Evolutionary conservation across 441 rosid genomes (phyloP).

Genomic region (Gossypium gossypioides): DNA sequence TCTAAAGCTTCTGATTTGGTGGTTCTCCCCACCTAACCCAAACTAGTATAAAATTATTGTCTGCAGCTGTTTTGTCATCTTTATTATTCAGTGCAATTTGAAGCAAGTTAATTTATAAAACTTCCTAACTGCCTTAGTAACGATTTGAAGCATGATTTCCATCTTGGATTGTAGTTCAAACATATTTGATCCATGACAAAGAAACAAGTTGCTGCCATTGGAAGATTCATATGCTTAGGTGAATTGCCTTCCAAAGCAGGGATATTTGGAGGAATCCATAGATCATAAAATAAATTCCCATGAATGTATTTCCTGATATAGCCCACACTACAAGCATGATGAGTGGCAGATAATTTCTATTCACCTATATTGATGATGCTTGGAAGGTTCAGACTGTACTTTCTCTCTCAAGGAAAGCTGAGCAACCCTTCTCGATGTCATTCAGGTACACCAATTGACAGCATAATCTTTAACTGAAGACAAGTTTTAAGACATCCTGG

Average conservation of each 20-base stretch:
- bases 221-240: not conserved
- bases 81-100: not conserved
- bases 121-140: not conserved
- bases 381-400: not conserved
- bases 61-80: not conserved
- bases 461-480: not conserved
- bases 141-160: not conserved
- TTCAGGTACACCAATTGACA: not conserved
- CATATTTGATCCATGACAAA: not conserved
- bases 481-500: not conserved
- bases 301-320: not conserved
- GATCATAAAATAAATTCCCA: not conserved
- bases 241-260: not conserved
- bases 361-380: not conserved
- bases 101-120: not conserved
- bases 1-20: not conserved
- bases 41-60: not conserved
- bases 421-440: not conserved
- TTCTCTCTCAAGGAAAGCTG: not conserved
- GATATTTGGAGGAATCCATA: not conserved
- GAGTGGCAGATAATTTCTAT: not conserved
- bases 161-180: not conserved
- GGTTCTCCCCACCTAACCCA: not conserved
- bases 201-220: not conserved
- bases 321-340: not conserved